Conservation (phyloP, 2,329 filamentous ascomycete species). For the Leptographium lundbergii region DNA sequence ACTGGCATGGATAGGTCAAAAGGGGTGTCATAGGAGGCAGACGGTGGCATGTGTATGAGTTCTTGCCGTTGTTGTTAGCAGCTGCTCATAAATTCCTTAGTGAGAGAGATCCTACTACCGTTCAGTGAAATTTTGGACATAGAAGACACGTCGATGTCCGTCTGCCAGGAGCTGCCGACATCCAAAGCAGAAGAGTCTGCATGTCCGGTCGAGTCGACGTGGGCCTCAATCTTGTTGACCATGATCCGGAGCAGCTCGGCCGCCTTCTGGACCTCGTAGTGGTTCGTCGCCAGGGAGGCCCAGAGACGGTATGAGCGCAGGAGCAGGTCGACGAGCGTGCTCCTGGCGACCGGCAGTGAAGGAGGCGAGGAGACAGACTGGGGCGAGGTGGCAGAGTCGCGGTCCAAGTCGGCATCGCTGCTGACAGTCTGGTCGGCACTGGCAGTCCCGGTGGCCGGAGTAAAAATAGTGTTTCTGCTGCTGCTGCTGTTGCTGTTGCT, state of each 20-base stretch:
- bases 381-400: neutral
- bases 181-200: neutral
- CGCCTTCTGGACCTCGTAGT: slow-evolving; percentile 31
- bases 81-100: too few species aligned
- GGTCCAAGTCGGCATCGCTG: too few species aligned
- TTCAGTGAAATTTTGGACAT: neutral
- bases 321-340: slow-evolving; percentile 27
- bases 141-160: neutral
- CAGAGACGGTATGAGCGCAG: slow-evolving; percentile 31
- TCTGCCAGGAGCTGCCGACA: neutral
- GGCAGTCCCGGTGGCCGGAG: too few species aligned
- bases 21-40: neutral
- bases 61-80: neutral
- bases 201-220: neutral
- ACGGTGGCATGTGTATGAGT: neutral
- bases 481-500: neutral
- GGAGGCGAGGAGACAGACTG: neutral
- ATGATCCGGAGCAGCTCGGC: slow-evolving; percentile 32
- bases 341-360: slow-evolving; percentile 9
- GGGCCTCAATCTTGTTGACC: slow-evolving; percentile 12
- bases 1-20: neutral
- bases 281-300: slow-evolving; percentile 23
- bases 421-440: too few species aligned
- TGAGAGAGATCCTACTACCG: neutral
- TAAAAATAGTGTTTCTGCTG: neutral